Evolutionary conservation across 2,329 filamentous ascomycete genomes (phyloP).

Genomic region (Drechslerella stenobrocha): DNA sequence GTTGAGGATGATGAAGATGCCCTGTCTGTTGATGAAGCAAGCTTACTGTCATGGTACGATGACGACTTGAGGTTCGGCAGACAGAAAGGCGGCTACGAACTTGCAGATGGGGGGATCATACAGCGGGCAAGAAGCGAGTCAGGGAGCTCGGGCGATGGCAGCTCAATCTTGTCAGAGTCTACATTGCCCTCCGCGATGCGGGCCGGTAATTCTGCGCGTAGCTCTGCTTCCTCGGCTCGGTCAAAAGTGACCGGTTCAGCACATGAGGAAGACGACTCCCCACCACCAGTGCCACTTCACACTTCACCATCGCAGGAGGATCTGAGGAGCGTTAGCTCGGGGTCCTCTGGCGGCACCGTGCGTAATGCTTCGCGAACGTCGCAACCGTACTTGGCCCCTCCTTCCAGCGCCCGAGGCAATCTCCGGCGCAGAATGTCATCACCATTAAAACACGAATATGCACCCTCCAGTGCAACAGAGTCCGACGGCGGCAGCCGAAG

Average conservation of each 20-base stretch:
- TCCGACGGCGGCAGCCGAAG: constrained; percentile 49
- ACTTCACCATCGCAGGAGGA: constrained; percentile 38
- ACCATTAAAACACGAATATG: constrained; percentile 94
- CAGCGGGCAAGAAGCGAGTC: constrained; percentile 36
- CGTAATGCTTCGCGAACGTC: constrained; percentile 54
- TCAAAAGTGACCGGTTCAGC: background rate
- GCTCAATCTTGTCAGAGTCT: constrained; percentile 19
- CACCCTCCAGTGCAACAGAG: constrained; percentile 71
- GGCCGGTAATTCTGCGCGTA: constrained; percentile 19
- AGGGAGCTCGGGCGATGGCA: constrained; percentile 39
- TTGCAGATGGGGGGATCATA: constrained; percentile 11
- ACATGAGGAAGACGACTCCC: constrained; percentile 46
- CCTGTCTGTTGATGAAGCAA: constrained; percentile 34
- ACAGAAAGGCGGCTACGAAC: constrained; percentile 21
- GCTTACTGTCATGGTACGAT: constrained; percentile 41
- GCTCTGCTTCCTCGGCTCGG: constrained; percentile 28
- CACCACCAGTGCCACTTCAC: constrained; percentile 52
- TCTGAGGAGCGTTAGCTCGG: constrained; percentile 32
- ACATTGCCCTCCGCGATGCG: constrained; percentile 29
- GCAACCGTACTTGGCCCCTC: constrained; percentile 63
- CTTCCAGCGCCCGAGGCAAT: constrained; percentile 59
- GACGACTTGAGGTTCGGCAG: constrained; percentile 32
- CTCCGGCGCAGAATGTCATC: constrained; percentile 67
- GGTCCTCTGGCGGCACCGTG: constrained; percentile 38
- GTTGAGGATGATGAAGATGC: constrained; percentile 16